Evolutionary conservation across 805 yeast genomes (phyloP), one percentile per base, ranked within the genome.

Genomic region (Priceomyces carsonii): DNA sequence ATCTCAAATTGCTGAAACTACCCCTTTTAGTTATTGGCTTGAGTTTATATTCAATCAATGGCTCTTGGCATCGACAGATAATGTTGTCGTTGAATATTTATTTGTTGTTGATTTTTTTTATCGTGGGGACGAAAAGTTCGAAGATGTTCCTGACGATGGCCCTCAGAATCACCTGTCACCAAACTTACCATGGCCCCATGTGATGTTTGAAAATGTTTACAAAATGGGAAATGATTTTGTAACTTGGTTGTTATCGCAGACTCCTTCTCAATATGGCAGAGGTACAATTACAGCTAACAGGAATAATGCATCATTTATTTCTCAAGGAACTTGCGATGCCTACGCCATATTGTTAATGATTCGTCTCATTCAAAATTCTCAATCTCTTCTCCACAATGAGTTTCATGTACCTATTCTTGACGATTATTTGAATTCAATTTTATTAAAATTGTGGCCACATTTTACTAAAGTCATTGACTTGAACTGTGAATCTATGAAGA

Each of bases 1-100:
- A 4, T 86, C 90, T 0, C 90, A 85, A 51, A 85, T 87, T 22
- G 95, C 96, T 0, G 96, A 89, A 56, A 75, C 81, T 10, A 81
- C 80, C 35, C 79, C 80, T 3, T 68, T 74, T 42, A 65, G 73
- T 10, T 80, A 81, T 48, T 79, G 84, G 77, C 64, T 85, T 36
- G 97, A 89, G 49, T 75, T 75, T 35, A 80, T 85, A 0, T 87
- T 80, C 56, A 69, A 82, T 39, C 85, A 83, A 49, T 80, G 87
- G 63, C 80, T 80, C 44, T 57, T 80, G 21, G 90, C 95, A 1
- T 52, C 89, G 6, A 54, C 82, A 25, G 95, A 88, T 53, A 89
- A 88, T 56, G 77, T 81, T 12, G 69, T 82, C 2, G 88, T 80
- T 3, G 96, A 90, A 54, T 85, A 82, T 48, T 65, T 79, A 21